Base-by-base conservation (phyloP, 2,329 filamentous ascomycete genomes). In the Aspergillus tamarii region DNA sequence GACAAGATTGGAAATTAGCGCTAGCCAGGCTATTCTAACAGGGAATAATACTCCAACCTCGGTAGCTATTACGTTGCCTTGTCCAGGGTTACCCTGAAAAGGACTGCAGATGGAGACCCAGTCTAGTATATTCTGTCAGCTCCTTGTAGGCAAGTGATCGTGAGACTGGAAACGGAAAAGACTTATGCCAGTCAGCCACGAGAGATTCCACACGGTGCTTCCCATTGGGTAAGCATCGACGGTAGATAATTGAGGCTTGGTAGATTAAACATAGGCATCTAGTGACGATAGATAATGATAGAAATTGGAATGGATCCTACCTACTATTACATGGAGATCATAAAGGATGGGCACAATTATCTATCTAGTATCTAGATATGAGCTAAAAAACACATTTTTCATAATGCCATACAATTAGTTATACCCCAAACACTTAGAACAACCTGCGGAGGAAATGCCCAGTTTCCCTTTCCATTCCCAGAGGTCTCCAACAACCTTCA, bases 211-310 rank as follows among this genome's bases (percentile, higher is more conserved):
- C 54, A 57, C 58, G 52, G 55, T 55, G 60, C 36, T 45, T 48
- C 63, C 61, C 60, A 61, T 59, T 63, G 59, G 64, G 62, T 32
- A 64, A 60, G 66, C 58, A 68, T 62, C 55, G 55, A 50, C 64
- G 58, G 65, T 62, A 59, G 66, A 41, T 60, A 52, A 36, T 54
- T 54, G 58, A 48, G 58, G 58, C 57, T 26, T 21, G 16, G 41
- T 61, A 45, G 16, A 56, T 61, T 55, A 55, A 50, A 36, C 36
- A 61, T 61, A 56, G 59, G 41, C 59, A 41, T 46, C 52, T 61
- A 61, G 52, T 54, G 28, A 55, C 34, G 41, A 54, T 36, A 16
- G 34, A 36, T 36, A 16, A 6, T 16, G 34, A 36, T 60, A 23
- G 48, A 60, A 60, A 60, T 54, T 45, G 57, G 23, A 59, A 53